Evolutionary conservation across 108 stramenopile genomes (phyloP), one percentile per base, ranked within the genome.

Genomic region (Conticribra guillardii): DNA sequence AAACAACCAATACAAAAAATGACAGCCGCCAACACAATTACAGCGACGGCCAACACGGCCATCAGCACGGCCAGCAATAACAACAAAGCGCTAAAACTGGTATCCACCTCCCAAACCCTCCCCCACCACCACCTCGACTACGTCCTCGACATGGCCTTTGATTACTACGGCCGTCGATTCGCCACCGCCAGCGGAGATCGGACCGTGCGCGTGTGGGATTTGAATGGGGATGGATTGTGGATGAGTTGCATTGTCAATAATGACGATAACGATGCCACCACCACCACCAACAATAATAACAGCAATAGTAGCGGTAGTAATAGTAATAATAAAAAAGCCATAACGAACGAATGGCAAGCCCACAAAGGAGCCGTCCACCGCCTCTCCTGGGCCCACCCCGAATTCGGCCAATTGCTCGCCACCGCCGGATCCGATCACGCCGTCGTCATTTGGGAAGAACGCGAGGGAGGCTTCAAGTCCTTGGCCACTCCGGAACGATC

Each of bases 341-440:
- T 89, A 61, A 86, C 80, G 7, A 87, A 79, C 24, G 87, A 90
- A 70, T 96, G 88, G 87, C 91, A 95, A 72, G 89, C 87, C 29
- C 91, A 96, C 70, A 78, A 82, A 22, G 93, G 94, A 11, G 81
- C 85, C 7, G 87, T 98, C 16, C 90, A 85, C 54, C 84, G 86
- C 44, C 59, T 98, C 24, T 81, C 76, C 41, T 98, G 97, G 97
- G 94, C 91, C 5, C 97, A 98, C 84, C 96, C 98, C 0, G 97
- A 97, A 63, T 98, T 95, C 82, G 97, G 98, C 26, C 89, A 89
- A 73, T 53, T 98, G 11, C 64, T 98, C 28, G 98, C 98, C 16
- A 97, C 96, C 7, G 92, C 89, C 69, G 95, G 95, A n/a, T 74
- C 72, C 59, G 98, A 97, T 74, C 83, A 90, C 27, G 86, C 89